phyloP scores from a whole-genome alignment of 1,284 basidiomycete species.

The Pholiota adiposa region DNA sequence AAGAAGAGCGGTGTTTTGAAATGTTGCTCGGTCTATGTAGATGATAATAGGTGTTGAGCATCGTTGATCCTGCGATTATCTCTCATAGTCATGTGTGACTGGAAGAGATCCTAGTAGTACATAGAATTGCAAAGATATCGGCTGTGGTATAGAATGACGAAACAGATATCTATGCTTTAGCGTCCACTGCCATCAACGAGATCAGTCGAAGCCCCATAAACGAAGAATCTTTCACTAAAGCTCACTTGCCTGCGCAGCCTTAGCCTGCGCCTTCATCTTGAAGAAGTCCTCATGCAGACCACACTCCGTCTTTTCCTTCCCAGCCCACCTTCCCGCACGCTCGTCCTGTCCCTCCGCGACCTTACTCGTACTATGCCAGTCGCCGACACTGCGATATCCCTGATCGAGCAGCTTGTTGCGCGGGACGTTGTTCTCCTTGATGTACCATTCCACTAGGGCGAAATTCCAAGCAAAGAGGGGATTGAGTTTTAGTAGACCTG shows the following conservation, averaged over 20 bases:
- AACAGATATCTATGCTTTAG: background rate
- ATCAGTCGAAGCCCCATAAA: too few relatives aligned
- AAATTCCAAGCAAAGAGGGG: slow-evolving; percentile 94
- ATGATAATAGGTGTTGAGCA: too few relatives aligned
- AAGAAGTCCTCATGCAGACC: slow-evolving; percentile 92
- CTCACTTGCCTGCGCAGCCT: slow-evolving; percentile 13
- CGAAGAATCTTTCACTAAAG: too few relatives aligned
- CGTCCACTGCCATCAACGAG: background rate
- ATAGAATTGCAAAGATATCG: too few relatives aligned
- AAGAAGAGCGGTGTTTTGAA: too few relatives aligned
- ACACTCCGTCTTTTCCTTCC: slow-evolving; percentile 93
- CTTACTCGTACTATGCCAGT: slow-evolving; percentile 93
- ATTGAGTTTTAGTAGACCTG: slow-evolving; percentile 94
- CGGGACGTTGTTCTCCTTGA: slow-evolving; percentile 85
- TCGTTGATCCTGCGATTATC: too few relatives aligned
- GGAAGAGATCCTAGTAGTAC: too few relatives aligned
- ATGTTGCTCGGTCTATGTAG: too few relatives aligned
- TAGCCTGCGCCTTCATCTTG: slow-evolving; percentile 61
- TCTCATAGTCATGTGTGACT: too few relatives aligned
- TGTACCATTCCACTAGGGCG: slow-evolving; percentile 84
- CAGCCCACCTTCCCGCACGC: slow-evolving; percentile 91
- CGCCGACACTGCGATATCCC: slow-evolving; percentile 94
- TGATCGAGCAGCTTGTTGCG: slow-evolving; percentile 88
- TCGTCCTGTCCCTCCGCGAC: slow-evolving; percentile 79
- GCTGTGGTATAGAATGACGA: too few relatives aligned